Conservation (phyloP, 495 filamentous ascomycete genomes). For the Penicillium waksmanii region DNA sequence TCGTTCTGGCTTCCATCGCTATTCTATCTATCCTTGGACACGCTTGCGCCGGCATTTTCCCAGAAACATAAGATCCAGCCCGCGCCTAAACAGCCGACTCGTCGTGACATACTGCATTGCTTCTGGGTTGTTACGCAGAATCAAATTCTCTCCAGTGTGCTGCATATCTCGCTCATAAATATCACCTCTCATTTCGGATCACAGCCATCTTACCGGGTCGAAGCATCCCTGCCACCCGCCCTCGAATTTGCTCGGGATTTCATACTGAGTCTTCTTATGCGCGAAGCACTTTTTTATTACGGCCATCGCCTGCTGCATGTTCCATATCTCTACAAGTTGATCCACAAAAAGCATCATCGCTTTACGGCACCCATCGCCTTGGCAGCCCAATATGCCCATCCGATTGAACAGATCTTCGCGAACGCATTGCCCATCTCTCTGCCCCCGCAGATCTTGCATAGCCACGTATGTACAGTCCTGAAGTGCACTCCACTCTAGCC, state of each 20-base stretch:
- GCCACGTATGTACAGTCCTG: conserved; percentile 36
- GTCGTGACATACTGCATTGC: conserved; percentile 49
- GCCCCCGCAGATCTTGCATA: conserved; percentile 49
- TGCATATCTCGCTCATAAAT: conserved; percentile 40
- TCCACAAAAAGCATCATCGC: conserved; percentile 62
- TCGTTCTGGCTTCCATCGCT: conserved; percentile 56
- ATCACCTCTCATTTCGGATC: conserved; percentile 22
- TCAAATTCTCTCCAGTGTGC: conserved; percentile 44
- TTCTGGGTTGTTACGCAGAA: conserved; percentile 47
- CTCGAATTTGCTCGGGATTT: conserved; percentile 46
- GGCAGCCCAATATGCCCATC: conserved; percentile 61
- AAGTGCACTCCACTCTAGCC: neutral
- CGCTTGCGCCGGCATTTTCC: conserved; percentile 49
- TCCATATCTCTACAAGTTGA: conserved; percentile 47
- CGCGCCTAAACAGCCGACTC: conserved; percentile 51
- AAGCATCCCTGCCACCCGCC: conserved; percentile 34
- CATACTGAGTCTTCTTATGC: conserved; percentile 45
- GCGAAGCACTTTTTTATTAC: conserved; percentile 62
- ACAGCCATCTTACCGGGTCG: conserved; percentile 36
- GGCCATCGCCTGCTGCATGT: conserved; percentile 58
- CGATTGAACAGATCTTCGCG: conserved; percentile 59
- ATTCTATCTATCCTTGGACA: conserved; percentile 47
- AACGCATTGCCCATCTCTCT: conserved; percentile 57
- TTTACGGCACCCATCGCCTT: conserved; percentile 64
- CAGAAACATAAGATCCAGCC: conserved; percentile 60